A percentile compares a stretch with the other conserved stretches of the same genome.
Conservation (phyloP, 352 stramenopile genomes). For the Peronosclerospora sorghi region DNA sequence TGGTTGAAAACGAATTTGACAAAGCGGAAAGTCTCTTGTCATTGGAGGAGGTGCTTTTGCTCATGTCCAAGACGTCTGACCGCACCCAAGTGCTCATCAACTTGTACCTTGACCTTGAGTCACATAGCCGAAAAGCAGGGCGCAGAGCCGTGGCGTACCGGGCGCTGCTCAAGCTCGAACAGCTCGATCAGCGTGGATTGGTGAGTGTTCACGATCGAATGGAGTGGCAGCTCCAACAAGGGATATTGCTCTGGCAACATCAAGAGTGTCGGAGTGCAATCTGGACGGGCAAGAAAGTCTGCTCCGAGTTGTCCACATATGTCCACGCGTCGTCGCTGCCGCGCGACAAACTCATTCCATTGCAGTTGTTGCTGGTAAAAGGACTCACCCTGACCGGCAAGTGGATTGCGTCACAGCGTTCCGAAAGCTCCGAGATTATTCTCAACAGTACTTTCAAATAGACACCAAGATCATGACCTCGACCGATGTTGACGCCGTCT, state of each 20-base stretch:
- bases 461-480: constrained; percentile 52
- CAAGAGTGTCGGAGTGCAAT: constrained; percentile 63
- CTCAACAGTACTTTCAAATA: constrained; percentile 83
- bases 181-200: constrained; percentile 27
- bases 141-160: constrained; percentile 56
- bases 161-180: constrained; percentile 47
- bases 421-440: constrained; percentile 86
- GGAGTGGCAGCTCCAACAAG: constrained; percentile 64
- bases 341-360: constrained; percentile 4
- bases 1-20: constrained; percentile 47
- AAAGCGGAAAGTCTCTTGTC: constrained; percentile 42
- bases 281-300: constrained; percentile 53
- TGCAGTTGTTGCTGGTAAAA: constrained; percentile 50
- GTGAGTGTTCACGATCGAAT: constrained; percentile 37
- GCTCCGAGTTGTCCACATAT: constrained; percentile 24
- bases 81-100: constrained; percentile 23
- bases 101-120: constrained; percentile 45
- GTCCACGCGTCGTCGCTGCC: constrained; percentile 11
- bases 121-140: constrained; percentile 49
- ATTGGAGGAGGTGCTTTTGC: constrained; percentile 51
- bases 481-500: constrained; percentile 25
- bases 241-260: constrained; percentile 71
- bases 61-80: constrained; percentile 22
- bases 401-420: constrained; percentile 90
- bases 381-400: constrained; percentile 76